phyloP scores from a whole-genome alignment of 164 flowering plant genomes.

The Sextonia rubra region DNA sequence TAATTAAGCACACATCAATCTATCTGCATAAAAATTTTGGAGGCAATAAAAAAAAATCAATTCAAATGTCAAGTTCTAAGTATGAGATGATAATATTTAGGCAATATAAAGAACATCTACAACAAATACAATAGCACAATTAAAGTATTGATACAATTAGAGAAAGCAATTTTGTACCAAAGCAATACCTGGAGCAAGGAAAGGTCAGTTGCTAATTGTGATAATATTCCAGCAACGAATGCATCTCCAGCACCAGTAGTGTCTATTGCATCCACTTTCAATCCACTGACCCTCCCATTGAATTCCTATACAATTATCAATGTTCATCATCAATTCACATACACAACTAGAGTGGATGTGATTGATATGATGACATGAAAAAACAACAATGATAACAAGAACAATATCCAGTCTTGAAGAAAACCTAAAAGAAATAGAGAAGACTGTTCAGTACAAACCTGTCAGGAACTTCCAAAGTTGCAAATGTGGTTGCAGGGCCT shows the following conservation, averaged over 20 bases:
- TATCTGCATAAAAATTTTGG: too few relatives aligned
- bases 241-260: conserved; percentile 99
- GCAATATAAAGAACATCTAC: background rate
- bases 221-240: conserved; percentile 85
- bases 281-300: conserved; percentile 68
- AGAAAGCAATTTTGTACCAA: background rate
- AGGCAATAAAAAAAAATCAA: too few relatives aligned
- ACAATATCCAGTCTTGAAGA: background rate
- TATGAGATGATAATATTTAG: too few relatives aligned
- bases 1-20: too few relatives aligned
- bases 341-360: background rate
- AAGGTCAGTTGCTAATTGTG: conserved; percentile 63
- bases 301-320: conserved; percentile 49
- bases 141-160: background rate
- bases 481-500: too few relatives aligned
- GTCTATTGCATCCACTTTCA: conserved; percentile 83
- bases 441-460: background rate
- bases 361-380: background rate
- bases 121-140: background rate
- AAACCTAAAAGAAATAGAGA: too few relatives aligned
- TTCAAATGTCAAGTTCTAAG: too few relatives aligned
- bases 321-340: background rate
- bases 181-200: conserved; percentile 72
- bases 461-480: too few relatives aligned
- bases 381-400: background rate